Percentiles rank a stretch among this genome's conserved stretches.
Evolutionary conservation across 139 green algal genomes (phyloP).

Genomic region (Tetradesmus lagerheimii): DNA sequence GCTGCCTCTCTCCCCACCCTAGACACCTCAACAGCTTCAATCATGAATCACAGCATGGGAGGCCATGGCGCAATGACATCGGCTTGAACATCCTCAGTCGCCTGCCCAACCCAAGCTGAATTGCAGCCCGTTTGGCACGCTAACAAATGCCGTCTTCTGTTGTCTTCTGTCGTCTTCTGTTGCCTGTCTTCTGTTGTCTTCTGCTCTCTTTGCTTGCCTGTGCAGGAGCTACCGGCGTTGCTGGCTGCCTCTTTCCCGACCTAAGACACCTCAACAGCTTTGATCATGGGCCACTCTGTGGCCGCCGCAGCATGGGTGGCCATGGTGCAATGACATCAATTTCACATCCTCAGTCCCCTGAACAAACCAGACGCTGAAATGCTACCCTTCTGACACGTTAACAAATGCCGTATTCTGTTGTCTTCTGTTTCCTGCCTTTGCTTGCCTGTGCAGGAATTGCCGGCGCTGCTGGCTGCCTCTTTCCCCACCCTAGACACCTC

Average conservation of each 20-base stretch:
- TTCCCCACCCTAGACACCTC: slow-evolving; percentile 57
- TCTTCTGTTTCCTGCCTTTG: neutral
- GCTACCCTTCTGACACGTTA: no score
- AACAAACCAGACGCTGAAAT: no score
- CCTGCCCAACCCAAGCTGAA: no score
- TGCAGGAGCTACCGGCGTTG: slow-evolving; percentile 65
- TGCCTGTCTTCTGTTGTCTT: no score
- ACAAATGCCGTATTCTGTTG: slow-evolving; percentile 38
- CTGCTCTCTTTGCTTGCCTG: neutral
- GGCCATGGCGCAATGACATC: neutral
- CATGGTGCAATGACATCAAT: neutral
- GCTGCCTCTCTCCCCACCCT: slow-evolving; percentile 42
- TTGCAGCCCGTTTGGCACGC: no score
- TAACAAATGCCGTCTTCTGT: no score
- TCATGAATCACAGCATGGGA: slow-evolving; percentile 40
- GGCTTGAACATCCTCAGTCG: no score
- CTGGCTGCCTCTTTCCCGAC: slow-evolving; percentile 16
- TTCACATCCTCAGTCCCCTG: slow-evolving; percentile 86
- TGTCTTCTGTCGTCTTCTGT: no score
- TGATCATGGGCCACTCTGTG: slow-evolving; percentile 63
- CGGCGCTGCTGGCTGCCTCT: slow-evolving; percentile 52
- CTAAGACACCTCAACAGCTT: neutral
- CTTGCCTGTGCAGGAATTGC: slow-evolving; percentile 60
- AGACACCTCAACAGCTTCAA: slow-evolving; percentile 47
- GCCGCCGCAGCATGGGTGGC: neutral